These are phyloP conservation scores for Tricholoma sp. DNA, from an alignment of 768 basidiomycete genomes.

Conservation along the genomic window DNA sequence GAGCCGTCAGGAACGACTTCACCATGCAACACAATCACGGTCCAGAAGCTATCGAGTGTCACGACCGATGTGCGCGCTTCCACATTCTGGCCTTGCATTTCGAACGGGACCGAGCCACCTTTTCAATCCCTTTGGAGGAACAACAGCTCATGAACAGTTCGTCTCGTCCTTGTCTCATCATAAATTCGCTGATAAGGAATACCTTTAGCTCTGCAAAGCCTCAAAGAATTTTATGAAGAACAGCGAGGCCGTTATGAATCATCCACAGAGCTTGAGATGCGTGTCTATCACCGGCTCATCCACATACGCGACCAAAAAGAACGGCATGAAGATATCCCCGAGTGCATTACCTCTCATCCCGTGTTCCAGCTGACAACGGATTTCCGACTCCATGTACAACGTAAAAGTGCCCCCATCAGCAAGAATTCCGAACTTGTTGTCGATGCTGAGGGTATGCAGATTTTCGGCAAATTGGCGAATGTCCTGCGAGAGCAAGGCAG, in stretches of 20 bases:
- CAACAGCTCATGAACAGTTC: slow-evolving; percentile 90
- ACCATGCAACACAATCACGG: slow-evolving; percentile 87
- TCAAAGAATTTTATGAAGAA: slow-evolving; percentile 93
- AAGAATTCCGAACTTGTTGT: slow-evolving; percentile 63
- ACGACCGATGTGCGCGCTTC: slow-evolving; percentile 91
- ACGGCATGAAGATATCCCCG: slow-evolving; percentile 68
- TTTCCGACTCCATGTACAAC: slow-evolving; percentile 77
- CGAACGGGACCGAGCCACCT: slow-evolving; percentile 49
- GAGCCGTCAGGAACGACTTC: slow-evolving; percentile 89
- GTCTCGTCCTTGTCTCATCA: slow-evolving; percentile 23
- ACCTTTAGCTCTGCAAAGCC: slow-evolving; percentile 72
- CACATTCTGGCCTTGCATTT: slow-evolving; percentile 82
- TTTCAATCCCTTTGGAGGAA: slow-evolving; percentile 70
- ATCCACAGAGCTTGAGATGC: slow-evolving; percentile 91
- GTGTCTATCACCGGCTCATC: slow-evolving; percentile 88
- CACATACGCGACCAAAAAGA: slow-evolving; percentile 85
- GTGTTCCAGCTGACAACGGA: slow-evolving; percentile 79
- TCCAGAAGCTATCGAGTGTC: slow-evolving; percentile 75
- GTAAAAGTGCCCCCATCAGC: slow-evolving; percentile 67
- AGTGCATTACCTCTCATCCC: slow-evolving; percentile 60
- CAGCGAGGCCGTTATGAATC: slow-evolving; percentile 62
- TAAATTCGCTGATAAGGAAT: background rate
- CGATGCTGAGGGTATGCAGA: slow-evolving; percentile 59
- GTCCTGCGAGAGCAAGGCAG: slow-evolving; percentile 63
- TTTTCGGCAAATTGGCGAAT: slow-evolving; percentile 57